Percentiles rank a stretch among this genome's conserved stretches.
These are phyloP conservation scores for Millerozyma miso DNA, from an alignment of 805 yeast genomes.

Conservation along the genomic window DNA sequence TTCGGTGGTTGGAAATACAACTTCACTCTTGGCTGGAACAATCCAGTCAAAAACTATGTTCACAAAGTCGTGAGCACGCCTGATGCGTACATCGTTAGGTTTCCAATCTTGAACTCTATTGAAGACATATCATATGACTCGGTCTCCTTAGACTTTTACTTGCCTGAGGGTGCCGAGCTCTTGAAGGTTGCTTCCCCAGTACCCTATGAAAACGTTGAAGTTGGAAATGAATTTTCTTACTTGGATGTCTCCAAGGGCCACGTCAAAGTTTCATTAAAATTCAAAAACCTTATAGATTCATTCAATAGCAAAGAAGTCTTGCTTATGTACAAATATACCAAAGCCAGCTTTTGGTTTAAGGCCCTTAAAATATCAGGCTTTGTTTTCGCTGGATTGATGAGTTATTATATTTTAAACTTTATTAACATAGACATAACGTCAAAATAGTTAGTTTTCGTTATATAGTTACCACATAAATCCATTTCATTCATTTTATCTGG, in stretches of 20 bases:
- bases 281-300: slow-evolving; percentile 64
- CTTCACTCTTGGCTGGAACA: slow-evolving; percentile 93
- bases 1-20: slow-evolving; percentile 96
- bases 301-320: slow-evolving; percentile 52
- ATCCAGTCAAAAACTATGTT: slow-evolving; percentile 50
- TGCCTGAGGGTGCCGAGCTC: slow-evolving; percentile 83
- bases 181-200: slow-evolving; percentile 57
- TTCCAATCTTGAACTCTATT: slow-evolving; percentile 75
- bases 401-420: slow-evolving; percentile 43
- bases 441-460: slow-evolving; percentile 3
- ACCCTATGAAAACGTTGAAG: slow-evolving; percentile 24
- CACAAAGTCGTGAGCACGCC: slow-evolving; percentile 33
- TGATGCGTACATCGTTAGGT: slow-evolving; percentile 53
- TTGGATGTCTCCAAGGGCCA: slow-evolving; percentile 79
- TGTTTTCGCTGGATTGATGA: slow-evolving; percentile 55
- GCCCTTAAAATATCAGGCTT: slow-evolving; percentile 63
- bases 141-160: slow-evolving; percentile 56
- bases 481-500: slow-evolving; percentile 1
- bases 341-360: slow-evolving; percentile 51
- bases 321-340: slow-evolving; percentile 60
- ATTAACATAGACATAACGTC: slow-evolving; percentile 28
- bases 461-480: slow-evolving; percentile 2
- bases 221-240: slow-evolving; percentile 48
- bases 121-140: slow-evolving; percentile 63
- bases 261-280: slow-evolving; percentile 60